phyloP scores from a whole-genome alignment of 768 basidiomycete species.

The Termitomyces sp. region DNA sequence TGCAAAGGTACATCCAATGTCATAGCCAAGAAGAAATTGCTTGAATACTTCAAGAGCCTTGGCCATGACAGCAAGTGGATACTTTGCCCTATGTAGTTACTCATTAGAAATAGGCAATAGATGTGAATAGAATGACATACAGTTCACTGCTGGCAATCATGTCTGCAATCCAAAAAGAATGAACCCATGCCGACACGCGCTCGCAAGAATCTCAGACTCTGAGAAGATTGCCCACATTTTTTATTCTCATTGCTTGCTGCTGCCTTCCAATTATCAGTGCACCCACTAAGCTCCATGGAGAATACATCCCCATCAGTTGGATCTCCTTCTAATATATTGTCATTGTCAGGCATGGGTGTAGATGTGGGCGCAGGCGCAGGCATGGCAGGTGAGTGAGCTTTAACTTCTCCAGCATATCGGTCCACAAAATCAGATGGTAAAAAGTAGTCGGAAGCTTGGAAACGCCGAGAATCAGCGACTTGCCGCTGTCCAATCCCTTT shows the following conservation, averaged over 20 bases:
- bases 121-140: slow-evolving; percentile 16
- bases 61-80: slow-evolving; percentile 19
- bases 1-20: neutral
- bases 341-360: no score
- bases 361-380: no score
- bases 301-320: neutral
- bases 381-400: neutral
- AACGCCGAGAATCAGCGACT: slow-evolving; percentile 14
- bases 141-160: slow-evolving; percentile 26
- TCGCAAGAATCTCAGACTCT: slow-evolving; percentile 32
- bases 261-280: neutral
- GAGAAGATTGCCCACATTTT: slow-evolving; percentile 30
- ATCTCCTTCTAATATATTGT: neutral
- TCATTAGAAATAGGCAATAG: neutral
- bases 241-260: slow-evolving; percentile 9
- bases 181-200: slow-evolving; percentile 28
- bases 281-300: neutral
- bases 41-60: slow-evolving; percentile 16
- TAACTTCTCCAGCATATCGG: slow-evolving; percentile 22
- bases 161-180: slow-evolving; percentile 15
- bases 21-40: neutral
- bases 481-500: neutral
- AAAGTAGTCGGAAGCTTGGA: slow-evolving; percentile 20
- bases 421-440: slow-evolving; percentile 21
- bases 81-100: slow-evolving; percentile 19